Evolutionary conservation across 208 protist genomes (phyloP), one percentile per base, ranked within the genome.

Genomic region (Zelonia costaricensis): DNA sequence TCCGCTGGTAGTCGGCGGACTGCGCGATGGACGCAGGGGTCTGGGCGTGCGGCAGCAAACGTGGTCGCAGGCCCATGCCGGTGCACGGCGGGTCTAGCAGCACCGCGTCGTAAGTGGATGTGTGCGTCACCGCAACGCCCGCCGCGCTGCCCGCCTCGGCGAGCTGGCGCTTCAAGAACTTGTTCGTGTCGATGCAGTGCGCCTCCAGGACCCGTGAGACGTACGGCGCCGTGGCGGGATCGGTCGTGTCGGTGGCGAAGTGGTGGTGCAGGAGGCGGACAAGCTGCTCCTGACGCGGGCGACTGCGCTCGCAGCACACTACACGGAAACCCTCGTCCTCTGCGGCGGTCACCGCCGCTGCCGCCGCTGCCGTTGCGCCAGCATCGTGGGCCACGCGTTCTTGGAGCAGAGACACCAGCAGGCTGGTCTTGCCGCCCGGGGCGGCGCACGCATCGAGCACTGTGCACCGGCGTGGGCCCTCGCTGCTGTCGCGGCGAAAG

Each of bases 361-460:
- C n/a, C 15, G 13, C 4, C 18, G 22, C 62, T 22, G 84, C 39
- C 3, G 81, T 30, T 77, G 40, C 46, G 39, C 18, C 46, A 31
- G 30, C 74, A 60, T 61, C 35, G 1, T 30, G 15, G 2, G 33
- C 44, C 62, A 74, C 51, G 30, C 66, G 51, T 1, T 84, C 39
- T 69, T 62, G 28, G 23, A 78, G 30, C 2, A 88, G 68, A 7
- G 82, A 88, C 18, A 84, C 18, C 13, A 98, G 63, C 46, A 97
- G 76, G 20, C 88, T 88, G 9, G 94, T 89, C 62, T 98, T 98
- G 27, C 95, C 95, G 18, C 96, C 96, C 6, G 96, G 96, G 13
- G 92, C 94, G 9, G 93, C 91, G 59, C 92, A 97, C 53, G 97
- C 92, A 70, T 98, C 95, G 16, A 98, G 62, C 23, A 98, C 58